These are phyloP conservation scores for Pulicaria dysenterica DNA, from an alignment of 129 eudicot species.

Conservation along the genomic window DNA sequence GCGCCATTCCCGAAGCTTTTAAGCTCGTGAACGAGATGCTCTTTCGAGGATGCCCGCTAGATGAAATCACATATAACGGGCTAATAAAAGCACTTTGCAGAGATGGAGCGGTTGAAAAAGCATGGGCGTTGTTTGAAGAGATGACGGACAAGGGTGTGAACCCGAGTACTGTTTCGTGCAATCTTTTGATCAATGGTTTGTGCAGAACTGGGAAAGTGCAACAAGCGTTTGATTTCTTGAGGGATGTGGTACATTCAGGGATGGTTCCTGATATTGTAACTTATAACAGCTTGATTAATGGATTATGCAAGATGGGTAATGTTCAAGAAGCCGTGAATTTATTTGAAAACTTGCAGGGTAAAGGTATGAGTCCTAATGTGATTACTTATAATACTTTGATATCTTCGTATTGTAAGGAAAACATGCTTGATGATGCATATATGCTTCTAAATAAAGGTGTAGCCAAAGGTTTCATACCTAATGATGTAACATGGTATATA, in stretches of 20 bases:
- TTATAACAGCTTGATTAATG: conserved; percentile 77
- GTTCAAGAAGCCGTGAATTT: conserved; percentile 63
- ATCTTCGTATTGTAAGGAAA: conserved; percentile 57
- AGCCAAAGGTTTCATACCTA: conserved; percentile 68
- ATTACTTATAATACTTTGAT: conserved; percentile 81
- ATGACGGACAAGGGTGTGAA: conserved; percentile 70
- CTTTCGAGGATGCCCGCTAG: conserved; percentile 77
- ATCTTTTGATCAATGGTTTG: conserved; percentile 73
- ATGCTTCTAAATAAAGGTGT: conserved; percentile 65
- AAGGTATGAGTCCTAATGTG: conserved; percentile 71
- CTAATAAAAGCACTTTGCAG: conserved; percentile 75
- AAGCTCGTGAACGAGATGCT: conserved; percentile 80
- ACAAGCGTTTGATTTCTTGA: conserved; percentile 66
- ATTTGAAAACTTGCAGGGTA: conserved; percentile 56
- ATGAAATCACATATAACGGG: conserved; percentile 69
- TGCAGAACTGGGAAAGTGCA: conserved; percentile 64
- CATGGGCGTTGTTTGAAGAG: conserved; percentile 72
- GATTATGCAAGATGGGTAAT: conserved; percentile 70
- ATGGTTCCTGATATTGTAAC: conserved; percentile 80
- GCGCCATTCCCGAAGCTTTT: conserved; percentile 61
- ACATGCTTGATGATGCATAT: conserved; percentile 68
- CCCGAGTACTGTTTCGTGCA: conserved; percentile 63
- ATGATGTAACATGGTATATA: conserved; percentile 78
- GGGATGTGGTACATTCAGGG: conserved; percentile 72
- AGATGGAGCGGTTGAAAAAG: conserved; percentile 73